Conservation (phyloP, 495 filamentous ascomycete species). For the Jackrogersella minutella region DNA sequence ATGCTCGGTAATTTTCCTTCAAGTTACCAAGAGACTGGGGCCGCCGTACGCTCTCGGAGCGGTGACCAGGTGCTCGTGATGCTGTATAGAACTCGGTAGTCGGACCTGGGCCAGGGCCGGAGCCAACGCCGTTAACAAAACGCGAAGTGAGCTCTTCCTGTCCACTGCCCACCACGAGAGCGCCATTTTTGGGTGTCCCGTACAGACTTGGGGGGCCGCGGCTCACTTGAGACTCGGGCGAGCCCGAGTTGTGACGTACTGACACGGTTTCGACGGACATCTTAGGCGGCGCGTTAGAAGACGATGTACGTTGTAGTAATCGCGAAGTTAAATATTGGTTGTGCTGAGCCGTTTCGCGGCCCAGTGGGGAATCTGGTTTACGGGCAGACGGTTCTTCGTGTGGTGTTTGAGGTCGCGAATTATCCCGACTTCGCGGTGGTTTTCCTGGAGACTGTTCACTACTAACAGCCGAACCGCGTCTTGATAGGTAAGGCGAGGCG, state of each 20-base stretch:
- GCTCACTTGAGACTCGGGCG: slow-evolving; percentile 47
- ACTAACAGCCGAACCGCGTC: slow-evolving; percentile 56
- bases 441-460: slow-evolving; percentile 47
- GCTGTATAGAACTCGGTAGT: slow-evolving; percentile 42
- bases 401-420: slow-evolving; percentile 33
- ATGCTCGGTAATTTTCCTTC: slow-evolving; percentile 34
- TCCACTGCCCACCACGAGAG: slow-evolving; percentile 54
- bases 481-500: slow-evolving; percentile 61
- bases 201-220: slow-evolving; percentile 49
- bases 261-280: slow-evolving; percentile 66
- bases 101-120: slow-evolving; percentile 43
- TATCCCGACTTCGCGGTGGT: slow-evolving; percentile 24
- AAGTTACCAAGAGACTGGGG: slow-evolving; percentile 52
- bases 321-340: slow-evolving; percentile 64
- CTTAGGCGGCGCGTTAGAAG: slow-evolving; percentile 64
- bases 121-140: slow-evolving; percentile 57
- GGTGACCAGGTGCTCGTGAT: slow-evolving; percentile 19
- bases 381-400: slow-evolving; percentile 28
- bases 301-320: slow-evolving; percentile 64
- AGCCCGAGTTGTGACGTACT: slow-evolving; percentile 55
- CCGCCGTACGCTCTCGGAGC: slow-evolving; percentile 39
- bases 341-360: slow-evolving; percentile 44
- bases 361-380: slow-evolving; percentile 37
- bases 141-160: slow-evolving; percentile 59
- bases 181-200: slow-evolving; percentile 50